A percentile compares a stretch with the other conserved stretches of the same genome.
phyloP scores from a whole-genome alignment of 371 early-diverging fungal species.

The Actinomucor elegans region DNA sequence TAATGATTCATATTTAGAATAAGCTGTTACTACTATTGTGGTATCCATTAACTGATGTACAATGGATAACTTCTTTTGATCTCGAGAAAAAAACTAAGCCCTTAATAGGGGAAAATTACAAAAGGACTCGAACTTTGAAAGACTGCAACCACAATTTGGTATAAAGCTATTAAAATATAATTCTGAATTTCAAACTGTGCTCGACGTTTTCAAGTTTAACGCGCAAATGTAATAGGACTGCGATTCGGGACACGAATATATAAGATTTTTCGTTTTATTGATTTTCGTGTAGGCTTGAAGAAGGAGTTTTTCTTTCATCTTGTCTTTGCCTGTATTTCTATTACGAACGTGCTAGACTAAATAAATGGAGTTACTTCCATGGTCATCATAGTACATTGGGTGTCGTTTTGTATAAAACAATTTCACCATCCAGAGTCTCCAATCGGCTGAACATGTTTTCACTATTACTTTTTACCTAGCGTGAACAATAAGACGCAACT shows the following conservation, averaged over 20 bases:
- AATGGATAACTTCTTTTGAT: too few relatives aligned
- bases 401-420: constrained; percentile 14
- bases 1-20: too few relatives aligned
- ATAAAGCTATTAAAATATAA: too few relatives aligned
- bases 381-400: constrained; percentile 51
- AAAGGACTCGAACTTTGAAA: too few relatives aligned
- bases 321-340: constrained; percentile 30
- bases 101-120: too few relatives aligned
- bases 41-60: too few relatives aligned
- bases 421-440: constrained; percentile 45
- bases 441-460: constrained; percentile 42
- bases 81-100: too few relatives aligned
- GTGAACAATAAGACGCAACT: constrained; percentile 50
- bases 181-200: too few relatives aligned
- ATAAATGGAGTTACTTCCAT: constrained; percentile 14
- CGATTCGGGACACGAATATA: constrained; percentile 20
- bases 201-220: too few relatives aligned
- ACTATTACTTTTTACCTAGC: constrained; percentile 9
- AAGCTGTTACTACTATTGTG: too few relatives aligned
- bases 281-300: constrained; percentile 24
- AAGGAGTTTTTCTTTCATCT: constrained; percentile 43
- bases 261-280: neutral
- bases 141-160: too few relatives aligned
- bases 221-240: constrained; percentile 10
- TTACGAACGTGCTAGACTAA: constrained; percentile 26